Conservation (phyloP, 768 basidiomycete species). For the Rhodocollybia butyracea region DNA sequence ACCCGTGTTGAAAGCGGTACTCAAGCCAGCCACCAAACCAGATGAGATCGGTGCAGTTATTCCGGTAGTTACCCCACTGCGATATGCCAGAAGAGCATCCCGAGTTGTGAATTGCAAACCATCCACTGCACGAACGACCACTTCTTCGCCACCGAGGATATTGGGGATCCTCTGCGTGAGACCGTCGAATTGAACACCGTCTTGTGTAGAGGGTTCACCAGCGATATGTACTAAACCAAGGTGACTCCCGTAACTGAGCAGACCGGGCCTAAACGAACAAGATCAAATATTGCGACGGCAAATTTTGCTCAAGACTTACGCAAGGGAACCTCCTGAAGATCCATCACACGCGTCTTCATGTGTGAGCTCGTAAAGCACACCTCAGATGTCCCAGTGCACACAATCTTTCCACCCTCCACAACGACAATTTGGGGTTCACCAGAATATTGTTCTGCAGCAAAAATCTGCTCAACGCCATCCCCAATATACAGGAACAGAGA, state of each 20-base stretch:
- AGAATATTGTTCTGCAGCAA: constrained; percentile 16
- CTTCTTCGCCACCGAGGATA: constrained; percentile 39
- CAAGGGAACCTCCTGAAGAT: constrained; percentile 67
- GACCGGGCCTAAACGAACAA: constrained; percentile 42
- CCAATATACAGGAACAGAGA: constrained; percentile 41
- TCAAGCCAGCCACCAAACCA: constrained; percentile 55
- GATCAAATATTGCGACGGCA: constrained; percentile 18
- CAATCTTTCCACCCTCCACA: constrained; percentile 49
- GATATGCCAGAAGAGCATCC: constrained; percentile 44
- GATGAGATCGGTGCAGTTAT: constrained; percentile 50
- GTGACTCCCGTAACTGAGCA: constrained; percentile 59
- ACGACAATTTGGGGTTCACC: constrained; percentile 36
- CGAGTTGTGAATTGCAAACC: constrained; percentile 43
- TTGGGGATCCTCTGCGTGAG: constrained; percentile 36
- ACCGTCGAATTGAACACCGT: constrained; percentile 53
- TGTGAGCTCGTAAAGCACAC: constrained; percentile 1
- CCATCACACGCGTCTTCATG: constrained; percentile 34
- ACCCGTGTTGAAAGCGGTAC: constrained; percentile 55
- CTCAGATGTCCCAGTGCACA: constrained; percentile 32
- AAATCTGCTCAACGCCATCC: constrained; percentile 27
- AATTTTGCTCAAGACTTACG: constrained; percentile 33
- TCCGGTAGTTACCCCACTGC: constrained; percentile 58
- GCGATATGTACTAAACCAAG: constrained; percentile 67
- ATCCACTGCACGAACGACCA: constrained; percentile 57
- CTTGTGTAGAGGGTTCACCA: constrained; percentile 53